These are phyloP conservation scores for Colletotrichum filicis DNA, from an alignment of 2,329 filamentous ascomycete species.

Conservation along the genomic window DNA sequence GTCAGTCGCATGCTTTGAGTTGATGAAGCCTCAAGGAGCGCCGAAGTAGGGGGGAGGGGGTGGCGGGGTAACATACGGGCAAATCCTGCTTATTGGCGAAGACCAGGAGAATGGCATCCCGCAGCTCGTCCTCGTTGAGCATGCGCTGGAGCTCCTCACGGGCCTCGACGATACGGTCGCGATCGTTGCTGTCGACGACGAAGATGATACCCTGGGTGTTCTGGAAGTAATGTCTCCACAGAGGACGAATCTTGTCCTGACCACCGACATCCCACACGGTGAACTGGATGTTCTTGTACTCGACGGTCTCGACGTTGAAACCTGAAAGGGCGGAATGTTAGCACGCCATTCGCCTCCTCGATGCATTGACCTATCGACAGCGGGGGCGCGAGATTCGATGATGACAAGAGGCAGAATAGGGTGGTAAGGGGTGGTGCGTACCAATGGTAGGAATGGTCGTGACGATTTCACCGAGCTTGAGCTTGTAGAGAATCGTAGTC, in stretches of 20 bases:
- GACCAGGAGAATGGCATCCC: slow-evolving; percentile 94
- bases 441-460: slow-evolving; percentile 99
- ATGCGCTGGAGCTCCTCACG: slow-evolving; percentile 97
- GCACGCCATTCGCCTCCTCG: slow-evolving; percentile 22
- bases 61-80: slow-evolving; percentile 72
- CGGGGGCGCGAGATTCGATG: slow-evolving; percentile 2
- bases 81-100: slow-evolving; percentile 99
- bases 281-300: slow-evolving; percentile 99
- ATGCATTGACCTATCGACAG: slow-evolving; percentile 1
- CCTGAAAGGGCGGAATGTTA: slow-evolving; percentile 60
- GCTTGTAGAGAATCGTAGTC: slow-evolving; percentile 99
- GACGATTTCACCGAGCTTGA: slow-evolving; percentile 99
- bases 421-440: slow-evolving; percentile 56
- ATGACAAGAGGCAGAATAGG: neutral
- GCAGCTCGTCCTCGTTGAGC: slow-evolving; percentile 98
- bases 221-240: slow-evolving; percentile 99
- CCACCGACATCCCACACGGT: slow-evolving; percentile 99
- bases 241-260: slow-evolving; percentile 99
- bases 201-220: slow-evolving; percentile 99
- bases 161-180: slow-evolving; percentile 96
- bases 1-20: slow-evolving; percentile 19
- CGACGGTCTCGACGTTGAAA: slow-evolving; percentile 99
- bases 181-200: slow-evolving; percentile 99
- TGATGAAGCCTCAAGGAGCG: neutral
- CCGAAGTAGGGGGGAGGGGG: neutral